phyloP scores from a whole-genome alignment of 2,329 filamentous ascomycete genomes.

The Lachnellula hyalina region DNA sequence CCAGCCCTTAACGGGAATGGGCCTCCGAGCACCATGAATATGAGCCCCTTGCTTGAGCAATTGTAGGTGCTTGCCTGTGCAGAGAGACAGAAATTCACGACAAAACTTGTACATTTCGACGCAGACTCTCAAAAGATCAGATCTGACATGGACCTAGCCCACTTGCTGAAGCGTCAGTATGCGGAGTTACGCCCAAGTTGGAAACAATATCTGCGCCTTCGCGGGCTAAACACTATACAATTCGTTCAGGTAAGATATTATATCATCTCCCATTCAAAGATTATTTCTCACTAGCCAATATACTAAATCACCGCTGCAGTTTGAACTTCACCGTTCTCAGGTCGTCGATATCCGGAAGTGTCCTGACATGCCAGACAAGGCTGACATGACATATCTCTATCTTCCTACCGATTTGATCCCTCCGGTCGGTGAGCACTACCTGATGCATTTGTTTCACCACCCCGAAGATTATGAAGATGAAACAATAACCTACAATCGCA shows the following conservation, averaged over 20 bases:
- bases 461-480: constrained; percentile 3
- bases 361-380: neutral
- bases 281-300: too few species aligned
- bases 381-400: neutral
- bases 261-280: too few species aligned
- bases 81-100: neutral
- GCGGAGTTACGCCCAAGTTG: neutral
- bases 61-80: neutral
- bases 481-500: neutral
- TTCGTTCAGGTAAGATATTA: neutral
- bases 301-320: neutral
- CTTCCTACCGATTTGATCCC: neutral
- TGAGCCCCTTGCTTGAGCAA: neutral
- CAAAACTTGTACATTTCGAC: neutral
- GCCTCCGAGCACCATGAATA: neutral
- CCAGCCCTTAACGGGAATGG: neutral
- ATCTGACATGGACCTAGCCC: neutral
- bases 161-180: neutral
- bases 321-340: neutral
- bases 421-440: neutral
- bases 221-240: neutral
- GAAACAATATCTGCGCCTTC: neutral
- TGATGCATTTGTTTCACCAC: constrained; percentile 4
- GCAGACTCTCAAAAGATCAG: neutral
- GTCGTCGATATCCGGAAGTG: neutral